phyloP scores from a whole-genome alignment of 176 grass and related monocot genomes.

The Tillandsia leiboldiana region DNA sequence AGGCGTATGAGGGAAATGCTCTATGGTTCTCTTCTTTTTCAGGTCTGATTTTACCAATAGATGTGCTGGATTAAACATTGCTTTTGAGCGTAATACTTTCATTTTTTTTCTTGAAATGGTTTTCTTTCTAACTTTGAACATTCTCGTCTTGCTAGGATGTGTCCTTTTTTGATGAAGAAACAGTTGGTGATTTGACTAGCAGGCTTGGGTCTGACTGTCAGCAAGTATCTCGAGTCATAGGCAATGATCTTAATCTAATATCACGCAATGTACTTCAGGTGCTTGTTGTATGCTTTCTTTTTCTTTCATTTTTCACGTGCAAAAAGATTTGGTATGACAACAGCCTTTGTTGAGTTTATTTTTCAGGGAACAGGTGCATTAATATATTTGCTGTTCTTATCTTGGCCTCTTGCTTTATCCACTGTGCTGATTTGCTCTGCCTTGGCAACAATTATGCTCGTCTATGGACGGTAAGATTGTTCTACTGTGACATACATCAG shows the following conservation, averaged over 20 bases:
- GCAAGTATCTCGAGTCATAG: constrained; percentile 96
- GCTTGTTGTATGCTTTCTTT: constrained; percentile 16
- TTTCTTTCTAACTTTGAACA: not conserved
- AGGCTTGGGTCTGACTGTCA: constrained; percentile 98
- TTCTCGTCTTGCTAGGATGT: constrained; percentile 47
- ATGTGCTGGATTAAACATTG: not conserved
- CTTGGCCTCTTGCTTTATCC: constrained; percentile 89
- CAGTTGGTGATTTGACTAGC: constrained; percentile 93
- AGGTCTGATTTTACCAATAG: constrained; percentile 39
- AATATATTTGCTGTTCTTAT: constrained; percentile 87
- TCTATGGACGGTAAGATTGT: constrained; percentile 68
- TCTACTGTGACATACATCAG: constrained; percentile 3
- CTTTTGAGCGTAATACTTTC: not conserved
- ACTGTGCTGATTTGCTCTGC: constrained; percentile 74
- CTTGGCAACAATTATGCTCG: constrained; percentile 67
- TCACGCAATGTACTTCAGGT: constrained; percentile 95
- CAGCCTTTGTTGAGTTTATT: constrained; percentile 23
- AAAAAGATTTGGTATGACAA: constrained; percentile 12
- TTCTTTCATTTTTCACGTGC: not conserved
- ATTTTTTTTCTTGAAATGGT: not conserved
- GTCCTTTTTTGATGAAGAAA: constrained; percentile 97
- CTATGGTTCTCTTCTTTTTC: constrained; percentile 85
- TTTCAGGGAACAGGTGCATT: constrained; percentile 77
- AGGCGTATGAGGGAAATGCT: constrained; percentile 91
- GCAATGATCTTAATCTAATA: constrained; percentile 93